Evolutionary conservation across 1,284 basidiomycete species (phyloP), one percentile per base, ranked within the genome.

Genomic region (Wolfiporia cocos): DNA sequence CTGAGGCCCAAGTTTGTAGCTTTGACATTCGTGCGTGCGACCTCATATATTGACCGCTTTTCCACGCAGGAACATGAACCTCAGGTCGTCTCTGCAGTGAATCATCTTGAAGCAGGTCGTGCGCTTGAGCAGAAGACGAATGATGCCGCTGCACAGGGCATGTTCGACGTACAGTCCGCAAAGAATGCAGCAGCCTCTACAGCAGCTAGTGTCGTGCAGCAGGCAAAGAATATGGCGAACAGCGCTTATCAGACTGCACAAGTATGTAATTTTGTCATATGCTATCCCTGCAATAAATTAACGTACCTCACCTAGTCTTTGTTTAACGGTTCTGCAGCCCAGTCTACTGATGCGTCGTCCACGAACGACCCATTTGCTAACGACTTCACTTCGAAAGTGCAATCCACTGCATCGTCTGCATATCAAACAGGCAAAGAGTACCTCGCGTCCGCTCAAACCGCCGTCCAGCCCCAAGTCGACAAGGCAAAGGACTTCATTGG

Each of bases 81-180:
- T 5, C 59, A 64, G 3, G 58, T 69, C 12, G 73, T 70, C 4
- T 70, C 69, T 3, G 67, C 73, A n/a, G 53, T 68, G 4, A 69
- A 73, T 34, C 59, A 71, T 34, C 59, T 81, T 17, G 62, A 70
- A 43, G 51, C 57, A 10, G 61, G 69, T 30, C 42, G 26, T 33
- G 20, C 28, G 18, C 64, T 69, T 4, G 62, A 62, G 32, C 55
- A 62, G 34, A 71, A 63, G 49, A 76, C 73, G 0, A 58, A 76
- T 34, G 62, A 59, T 1, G 81, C 78, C n/a, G 74, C 74, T 12
- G 63, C 63, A 0, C 67, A 83, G 54, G 80, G 79, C 3, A 63
- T 74, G 49, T 56, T 59, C 5, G 70, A 75, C 46, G 64, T 81
- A 3, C 63, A 70, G 12, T 59, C 61, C 10, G 67, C 66, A 0